Conservation (phyloP, 1,284 basidiomycete genomes). For the Rhodofomes roseus region DNA sequence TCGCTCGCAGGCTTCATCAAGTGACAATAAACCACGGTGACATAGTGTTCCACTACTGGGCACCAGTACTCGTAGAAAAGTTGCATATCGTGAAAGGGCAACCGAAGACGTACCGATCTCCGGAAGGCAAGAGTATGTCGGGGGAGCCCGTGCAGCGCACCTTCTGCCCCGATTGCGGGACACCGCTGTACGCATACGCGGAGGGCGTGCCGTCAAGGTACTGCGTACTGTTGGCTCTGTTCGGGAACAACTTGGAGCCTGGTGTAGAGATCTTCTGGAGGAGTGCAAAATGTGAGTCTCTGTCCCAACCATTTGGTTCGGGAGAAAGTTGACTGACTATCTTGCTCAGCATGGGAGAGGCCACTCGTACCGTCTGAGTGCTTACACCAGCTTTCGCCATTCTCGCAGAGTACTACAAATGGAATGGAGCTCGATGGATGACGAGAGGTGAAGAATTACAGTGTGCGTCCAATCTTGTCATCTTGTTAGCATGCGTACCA, state of each 20-base stretch:
- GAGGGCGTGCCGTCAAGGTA: neutral
- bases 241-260: neutral
- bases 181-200: neutral
- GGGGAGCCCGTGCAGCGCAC: neutral
- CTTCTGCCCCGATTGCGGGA: neutral
- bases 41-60: neutral
- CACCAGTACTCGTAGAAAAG: neutral
- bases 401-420: neutral
- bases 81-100: neutral
- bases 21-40: too few species aligned
- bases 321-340: neutral
- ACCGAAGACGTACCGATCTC: neutral
- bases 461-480: too few species aligned
- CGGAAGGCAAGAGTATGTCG: neutral
- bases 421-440: too few species aligned
- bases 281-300: neutral
- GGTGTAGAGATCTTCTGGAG: neutral
- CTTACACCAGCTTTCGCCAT: neutral
- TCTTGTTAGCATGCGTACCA: too few species aligned
- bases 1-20: neutral
- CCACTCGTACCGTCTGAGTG: neutral
- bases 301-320: neutral
- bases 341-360: neutral
- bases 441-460: too few species aligned
- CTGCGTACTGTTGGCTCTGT: neutral